phyloP scores from a whole-genome alignment of 129 eudicot genomes.

The Ambrosia trifida region DNA sequence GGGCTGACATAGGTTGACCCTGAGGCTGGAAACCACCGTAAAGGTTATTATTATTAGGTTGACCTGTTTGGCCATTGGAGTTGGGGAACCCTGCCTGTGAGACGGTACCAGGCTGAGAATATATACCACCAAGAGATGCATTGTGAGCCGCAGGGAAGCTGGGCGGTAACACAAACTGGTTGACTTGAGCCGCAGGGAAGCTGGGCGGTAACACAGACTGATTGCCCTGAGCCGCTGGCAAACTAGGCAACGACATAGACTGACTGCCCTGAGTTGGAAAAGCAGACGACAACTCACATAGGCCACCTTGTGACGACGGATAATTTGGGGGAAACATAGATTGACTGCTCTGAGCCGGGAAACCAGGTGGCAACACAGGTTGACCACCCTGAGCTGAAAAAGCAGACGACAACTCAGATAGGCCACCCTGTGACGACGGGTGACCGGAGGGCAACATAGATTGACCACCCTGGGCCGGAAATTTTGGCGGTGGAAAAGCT shows the following conservation, averaged over 20 bases:
- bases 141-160: slow-evolving; percentile 24
- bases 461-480: not conserved
- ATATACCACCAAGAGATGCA: slow-evolving; percentile 26
- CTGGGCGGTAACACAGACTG: not conserved
- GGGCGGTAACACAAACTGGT: not conserved
- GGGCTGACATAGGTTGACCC: slow-evolving; percentile 34
- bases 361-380: not conserved
- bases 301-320: not conserved
- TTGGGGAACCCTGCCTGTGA: no score
- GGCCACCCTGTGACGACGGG: not conserved
- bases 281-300: not conserved
- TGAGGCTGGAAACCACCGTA: slow-evolving; percentile 48
- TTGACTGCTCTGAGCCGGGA: not conserved
- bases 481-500: not conserved
- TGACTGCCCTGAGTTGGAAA: slow-evolving; percentile 10
- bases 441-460: not conserved
- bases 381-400: slow-evolving; percentile 7
- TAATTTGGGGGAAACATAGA: not conserved
- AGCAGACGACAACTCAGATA: not conserved
- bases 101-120: slow-evolving; percentile 28
- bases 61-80: slow-evolving; percentile 33
- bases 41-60: slow-evolving; percentile 40
- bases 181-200: not conserved
- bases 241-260: slow-evolving; percentile 8
- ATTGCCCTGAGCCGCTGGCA: slow-evolving; percentile 2